Base-by-base conservation (phyloP, 2,329 filamentous ascomycete species). In the Aspergillus latus region DNA sequence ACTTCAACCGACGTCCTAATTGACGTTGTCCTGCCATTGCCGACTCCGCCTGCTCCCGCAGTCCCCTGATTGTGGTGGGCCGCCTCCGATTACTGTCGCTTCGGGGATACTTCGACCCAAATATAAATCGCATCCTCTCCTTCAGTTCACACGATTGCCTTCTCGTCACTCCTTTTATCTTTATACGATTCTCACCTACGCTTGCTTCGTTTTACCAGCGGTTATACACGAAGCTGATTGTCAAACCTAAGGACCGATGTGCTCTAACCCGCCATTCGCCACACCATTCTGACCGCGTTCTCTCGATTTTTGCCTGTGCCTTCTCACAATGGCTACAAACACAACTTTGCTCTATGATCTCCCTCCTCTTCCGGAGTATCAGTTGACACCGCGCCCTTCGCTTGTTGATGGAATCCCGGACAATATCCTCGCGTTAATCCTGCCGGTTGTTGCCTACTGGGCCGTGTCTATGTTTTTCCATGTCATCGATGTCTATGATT, bases 391-490 rank as follows among this genome's bases (percentile, higher is more conserved):
- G 7, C 84, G 88, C 45, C 82, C 86, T 59, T 85, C 91, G 55
- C 80, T 97, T 54, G 73, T 97, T 58, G 78, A 90, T 42, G 88
- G 87, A 74, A 82, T 96, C 15, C 85, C 92, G 57, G 94, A 99
- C 76, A 88, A 88, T 68, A 86, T 89, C 74, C 78, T 96, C 29
- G 85, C 89, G 45, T 80, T 95, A 57, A 73, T 92, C 46, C 78
- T 89, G 11, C 92, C 92, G 30, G 83, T 97, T 59, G 72, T 90
- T 66, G 89, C 88, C 56, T 99, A 99, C 82, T 99, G 94, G 94
- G 76, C 78, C 21, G 77, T 95, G 32, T 97, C 93, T 16, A 76
- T 90, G 72, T 77, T 93, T 71, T 99, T 96, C 78, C 93, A 97
- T 79, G 70, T 87, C 64, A 86, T 97, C 68, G 94, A 99, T 76